phyloP scores from a whole-genome alignment of 352 stramenopile species.

The Phytophthora tubulina region DNA sequence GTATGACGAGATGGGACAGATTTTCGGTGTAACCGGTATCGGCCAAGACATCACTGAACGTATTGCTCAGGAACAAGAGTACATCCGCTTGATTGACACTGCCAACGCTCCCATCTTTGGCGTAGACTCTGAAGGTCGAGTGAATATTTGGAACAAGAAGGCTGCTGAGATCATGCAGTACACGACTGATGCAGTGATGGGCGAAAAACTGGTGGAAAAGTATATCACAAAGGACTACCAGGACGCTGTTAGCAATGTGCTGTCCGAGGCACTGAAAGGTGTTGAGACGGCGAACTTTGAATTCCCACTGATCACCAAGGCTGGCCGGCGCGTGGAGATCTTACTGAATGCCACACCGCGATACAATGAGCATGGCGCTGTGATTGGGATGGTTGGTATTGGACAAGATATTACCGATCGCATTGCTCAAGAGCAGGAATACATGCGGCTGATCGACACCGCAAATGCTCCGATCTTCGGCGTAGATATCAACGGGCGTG shows the following conservation, averaged over 20 bases:
- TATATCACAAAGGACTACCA: constrained; percentile 38
- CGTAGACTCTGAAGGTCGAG: constrained; percentile 53
- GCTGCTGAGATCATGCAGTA: constrained; percentile 66
- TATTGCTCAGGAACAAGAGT: constrained; percentile 72
- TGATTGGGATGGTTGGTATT: constrained; percentile 31
- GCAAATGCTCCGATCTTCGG: constrained; percentile 24
- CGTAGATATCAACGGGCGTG: constrained; percentile 15
- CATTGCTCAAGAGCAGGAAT: constrained; percentile 29
- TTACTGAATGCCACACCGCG: constrained; percentile 29
- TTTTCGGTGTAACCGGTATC: constrained; percentile 61
- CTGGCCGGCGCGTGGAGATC: constrained; percentile 26
- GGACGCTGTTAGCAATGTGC: constrained; percentile 19
- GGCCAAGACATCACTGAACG: constrained; percentile 67
- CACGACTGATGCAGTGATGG: constrained; percentile 52
- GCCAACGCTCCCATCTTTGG: constrained; percentile 75
- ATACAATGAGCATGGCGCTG: constrained; percentile 26
- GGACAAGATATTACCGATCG: constrained; percentile 27
- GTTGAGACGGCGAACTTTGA: constrained; percentile 55
- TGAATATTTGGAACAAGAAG: constrained; percentile 73
- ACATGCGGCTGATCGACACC: constrained; percentile 23
- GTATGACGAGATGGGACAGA: constrained; percentile 48
- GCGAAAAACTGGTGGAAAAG: constrained; percentile 45
- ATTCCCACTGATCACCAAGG: constrained; percentile 27
- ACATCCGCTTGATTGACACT: constrained; percentile 67
- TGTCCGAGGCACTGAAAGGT: constrained; percentile 22